Evolutionary conservation across 2,329 filamentous ascomycete genomes (phyloP), one percentile per base, ranked within the genome.

Genomic region (Ambrosiella xylebori): DNA sequence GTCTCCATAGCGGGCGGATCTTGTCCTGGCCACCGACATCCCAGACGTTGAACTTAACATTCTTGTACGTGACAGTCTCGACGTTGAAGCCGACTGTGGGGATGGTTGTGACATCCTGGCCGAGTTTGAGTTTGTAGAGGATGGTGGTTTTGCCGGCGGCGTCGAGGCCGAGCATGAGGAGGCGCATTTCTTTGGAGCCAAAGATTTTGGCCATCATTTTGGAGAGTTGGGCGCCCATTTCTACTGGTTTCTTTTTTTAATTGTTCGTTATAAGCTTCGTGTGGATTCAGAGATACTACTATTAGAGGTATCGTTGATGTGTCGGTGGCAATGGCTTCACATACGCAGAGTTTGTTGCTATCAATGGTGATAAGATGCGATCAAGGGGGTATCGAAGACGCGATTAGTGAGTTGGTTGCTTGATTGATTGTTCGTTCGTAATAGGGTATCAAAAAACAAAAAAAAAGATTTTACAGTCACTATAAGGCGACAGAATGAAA

Each of bases 31-130:
- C 91, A 72, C 91, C 91, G 61, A 97, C 91, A 76, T 97, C 91
- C 91, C 91, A 97, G 63, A 97, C 91, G 67, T 94, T 97, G 78
- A 97, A 97, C 74, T 96, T 94, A 73, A 96, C 90, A 72, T 97
- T 97, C 80, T 96, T 96, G 78, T 95, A 96, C 65, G 90, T 94
- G 67, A 97, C 90, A 3, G 89, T 95, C 78, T 97, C 91, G 72
- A 97, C 93, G 79, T 97, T 97, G 80, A 97, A 97, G 65, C 91
- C 93, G 66, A 98, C 93, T 39, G 93, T 98, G 52, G 93, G 93
- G 69, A 97, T 97, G 56, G 93, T 97, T 62, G 93, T 97, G 67
- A 97, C 90, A 69, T 95, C 90, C 77, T 97, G 89, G 73, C 91
- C 90, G 61, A 97, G 83, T 81, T 97, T 97, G 69, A 98, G 80